Percentiles rank a stretch among this genome's conserved stretches.
Evolutionary conservation across 495 filamentous ascomycete genomes (phyloP).

Genomic region (Daldinia childiae): DNA sequence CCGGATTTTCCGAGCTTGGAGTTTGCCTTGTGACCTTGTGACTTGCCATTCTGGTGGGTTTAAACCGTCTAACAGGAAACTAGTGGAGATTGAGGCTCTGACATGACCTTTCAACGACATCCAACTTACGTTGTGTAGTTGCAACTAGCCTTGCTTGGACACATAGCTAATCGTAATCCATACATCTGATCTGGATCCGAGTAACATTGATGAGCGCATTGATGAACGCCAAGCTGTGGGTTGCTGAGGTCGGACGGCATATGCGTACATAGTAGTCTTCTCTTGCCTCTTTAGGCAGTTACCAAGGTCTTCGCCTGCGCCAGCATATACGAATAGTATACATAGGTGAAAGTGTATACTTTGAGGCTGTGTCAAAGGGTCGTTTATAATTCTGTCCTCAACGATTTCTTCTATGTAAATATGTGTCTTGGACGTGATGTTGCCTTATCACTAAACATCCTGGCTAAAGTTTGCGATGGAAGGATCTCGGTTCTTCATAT

Average conservation of each 20-base stretch:
- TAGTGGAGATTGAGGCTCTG: conserved; percentile 43
- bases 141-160: conserved; percentile 16
- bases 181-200: conserved; percentile 18
- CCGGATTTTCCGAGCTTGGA: conserved; percentile 28
- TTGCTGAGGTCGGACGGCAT: conserved; percentile 18
- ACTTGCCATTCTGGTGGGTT: conserved; percentile 33
- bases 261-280: conserved; percentile 12
- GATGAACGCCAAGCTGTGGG: conserved; percentile 31
- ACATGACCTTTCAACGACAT: conserved; percentile 28
- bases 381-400: conserved; percentile 25
- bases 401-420: conserved; percentile 8
- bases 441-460: conserved; percentile 13
- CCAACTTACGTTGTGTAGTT: conserved; percentile 25
- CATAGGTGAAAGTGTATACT: conserved; percentile 7
- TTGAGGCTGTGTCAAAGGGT: conserved; percentile 40
- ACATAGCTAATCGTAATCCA: conserved; percentile 32
- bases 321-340: conserved; percentile 36
- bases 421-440: conserved; percentile 14
- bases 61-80: conserved; percentile 13
- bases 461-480: conserved; percentile 22
- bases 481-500: background rate
- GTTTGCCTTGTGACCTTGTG: conserved; percentile 1
- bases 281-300: conserved; percentile 44
- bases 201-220: conserved; percentile 38
- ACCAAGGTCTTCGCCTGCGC: conserved; percentile 21